Percentiles rank a stretch among this genome's conserved stretches.
These are phyloP conservation scores for Solanum chiquidenum DNA, from an alignment of 257 asterid genomes.

Conservation along the genomic window DNA sequence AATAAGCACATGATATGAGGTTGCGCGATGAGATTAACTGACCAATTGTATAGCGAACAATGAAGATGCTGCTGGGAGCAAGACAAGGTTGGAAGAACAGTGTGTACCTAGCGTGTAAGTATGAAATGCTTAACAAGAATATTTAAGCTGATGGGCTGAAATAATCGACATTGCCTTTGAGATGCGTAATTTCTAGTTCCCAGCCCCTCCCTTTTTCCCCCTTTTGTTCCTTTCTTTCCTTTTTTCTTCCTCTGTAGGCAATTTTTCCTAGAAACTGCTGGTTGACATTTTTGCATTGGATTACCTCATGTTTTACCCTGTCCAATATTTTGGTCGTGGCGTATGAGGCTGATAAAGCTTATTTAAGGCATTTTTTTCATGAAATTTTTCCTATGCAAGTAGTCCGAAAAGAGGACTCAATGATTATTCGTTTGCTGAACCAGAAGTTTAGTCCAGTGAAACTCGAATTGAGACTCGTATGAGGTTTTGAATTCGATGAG, in stretches of 20 bases:
- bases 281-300: neutral
- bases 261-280: neutral
- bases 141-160: slow-evolving; percentile 9
- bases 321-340: neutral
- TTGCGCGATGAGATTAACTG: slow-evolving; percentile 11
- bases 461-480: neutral
- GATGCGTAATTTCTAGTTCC: neutral
- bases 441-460: neutral
- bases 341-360: neutral
- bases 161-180: slow-evolving; percentile 21
- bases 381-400: neutral
- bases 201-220: neutral
- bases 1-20: slow-evolving; percentile 13
- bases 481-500: neutral
- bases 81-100: neutral
- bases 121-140: neutral
- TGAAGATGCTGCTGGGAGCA: neutral
- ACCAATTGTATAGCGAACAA: neutral
- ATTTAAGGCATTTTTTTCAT: neutral
- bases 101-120: neutral
- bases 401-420: neutral
- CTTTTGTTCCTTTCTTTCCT: neutral
- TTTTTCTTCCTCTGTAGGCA: neutral
- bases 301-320: neutral
- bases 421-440: neutral